Percentiles rank a stretch among this genome's conserved stretches.
phyloP scores from a whole-genome alignment of 176 grass and related monocot species.

The Oryza glumipatula region DNA sequence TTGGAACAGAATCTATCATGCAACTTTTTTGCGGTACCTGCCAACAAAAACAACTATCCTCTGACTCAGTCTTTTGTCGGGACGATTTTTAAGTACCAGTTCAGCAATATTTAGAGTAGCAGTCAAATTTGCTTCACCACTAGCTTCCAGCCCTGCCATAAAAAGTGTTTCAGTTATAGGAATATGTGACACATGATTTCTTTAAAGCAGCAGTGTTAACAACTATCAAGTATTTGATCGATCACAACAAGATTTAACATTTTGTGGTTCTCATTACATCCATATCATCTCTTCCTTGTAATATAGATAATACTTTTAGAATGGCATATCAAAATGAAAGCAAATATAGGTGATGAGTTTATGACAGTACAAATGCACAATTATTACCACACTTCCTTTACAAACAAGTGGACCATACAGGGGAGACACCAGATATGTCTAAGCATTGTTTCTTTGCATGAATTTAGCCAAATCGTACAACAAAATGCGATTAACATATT shows the following conservation, averaged over 20 bases:
- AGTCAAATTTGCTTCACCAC: constrained; percentile 64
- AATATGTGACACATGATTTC: background rate
- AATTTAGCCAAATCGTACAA: background rate
- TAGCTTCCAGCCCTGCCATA: constrained; percentile 49
- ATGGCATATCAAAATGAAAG: background rate
- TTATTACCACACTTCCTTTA: no score
- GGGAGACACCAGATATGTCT: background rate
- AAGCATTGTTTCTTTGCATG: background rate
- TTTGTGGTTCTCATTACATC: background rate
- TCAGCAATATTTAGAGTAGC: constrained; percentile 61
- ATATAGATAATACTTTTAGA: background rate
- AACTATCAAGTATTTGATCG: background rate
- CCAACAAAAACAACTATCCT: constrained; percentile 75
- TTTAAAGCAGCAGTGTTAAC: background rate
- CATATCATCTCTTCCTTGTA: background rate
- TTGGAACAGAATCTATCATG: background rate
- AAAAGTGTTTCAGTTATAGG: background rate
- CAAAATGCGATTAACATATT: background rate
- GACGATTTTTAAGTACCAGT: constrained; percentile 61
- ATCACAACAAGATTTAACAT: background rate
- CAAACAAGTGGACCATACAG: background rate
- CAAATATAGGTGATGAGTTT: background rate
- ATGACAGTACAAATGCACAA: no score
- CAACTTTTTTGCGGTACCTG: constrained; percentile 46
- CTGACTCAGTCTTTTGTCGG: constrained; percentile 66